Conservation (phyloP, 148 eudicot species). For the Rheum nobile region DNA sequence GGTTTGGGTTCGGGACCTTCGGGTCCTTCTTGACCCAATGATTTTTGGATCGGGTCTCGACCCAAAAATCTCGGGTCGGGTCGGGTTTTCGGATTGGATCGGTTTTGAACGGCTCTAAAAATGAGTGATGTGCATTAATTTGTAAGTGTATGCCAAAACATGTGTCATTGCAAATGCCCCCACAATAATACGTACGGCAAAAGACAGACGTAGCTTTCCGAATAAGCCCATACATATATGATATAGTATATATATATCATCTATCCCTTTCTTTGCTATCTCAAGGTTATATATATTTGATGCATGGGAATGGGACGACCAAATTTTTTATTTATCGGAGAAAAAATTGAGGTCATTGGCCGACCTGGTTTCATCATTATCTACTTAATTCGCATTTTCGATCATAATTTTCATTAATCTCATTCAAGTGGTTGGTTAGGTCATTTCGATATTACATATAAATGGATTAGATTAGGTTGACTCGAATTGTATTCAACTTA, state of each 20-base stretch:
- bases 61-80: no score
- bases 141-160: background rate
- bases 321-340: background rate
- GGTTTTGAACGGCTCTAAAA: background rate
- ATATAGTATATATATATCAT: no score
- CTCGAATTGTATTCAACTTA: no score
- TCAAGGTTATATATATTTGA: background rate
- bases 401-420: background rate
- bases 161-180: background rate
- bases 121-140: background rate
- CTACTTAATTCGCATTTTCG: background rate
- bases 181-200: background rate
- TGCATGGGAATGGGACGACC: background rate
- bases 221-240: background rate
- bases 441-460: no score
- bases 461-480: background rate
- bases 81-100: no score
- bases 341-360: background rate
- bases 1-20: no score
- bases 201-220: background rate
- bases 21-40: no score
- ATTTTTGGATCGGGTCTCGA: no score
- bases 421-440: background rate
- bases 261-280: background rate
- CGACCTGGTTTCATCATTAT: background rate